Base-by-base conservation (phyloP, 2,329 filamentous ascomycete genomes). In the Aplosporella prunicola region DNA sequence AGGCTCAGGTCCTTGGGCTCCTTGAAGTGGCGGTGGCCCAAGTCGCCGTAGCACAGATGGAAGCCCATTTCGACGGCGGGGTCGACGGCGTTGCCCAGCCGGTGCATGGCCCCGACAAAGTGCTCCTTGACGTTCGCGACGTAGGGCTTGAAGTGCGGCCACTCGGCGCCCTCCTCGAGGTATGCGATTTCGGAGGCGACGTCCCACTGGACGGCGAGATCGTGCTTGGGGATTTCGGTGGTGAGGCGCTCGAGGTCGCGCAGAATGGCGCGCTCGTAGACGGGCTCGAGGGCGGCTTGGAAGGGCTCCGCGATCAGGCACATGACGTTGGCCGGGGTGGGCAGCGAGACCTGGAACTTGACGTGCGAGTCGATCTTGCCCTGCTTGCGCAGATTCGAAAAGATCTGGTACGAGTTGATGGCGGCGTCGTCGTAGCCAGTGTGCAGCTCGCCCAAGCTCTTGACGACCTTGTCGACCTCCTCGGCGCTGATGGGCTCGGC, bases 11-110 rank as follows among this genome's bases (percentile, higher is more conserved):
- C 59, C 7, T 51, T 49, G 0, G 67, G 65, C 36, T 69, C 59
- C n/a, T 60, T 41, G 43, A 63, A 68, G 46, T 68, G 66, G 33
- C 50, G 47, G 46, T 68, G 64, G 1, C 52, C 47, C 4, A 62
- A 50, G 42, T 69, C 66, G 9, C 66, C 67, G 44, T 69, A 69
- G 49, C 67, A 70, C 14, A 69, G 52, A 46, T 69, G 66, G 20
- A 64, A 55, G 0, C 63, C 66, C 37, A 69, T 30, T 25, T 64
- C 55, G 1, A 68, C 59, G 42, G 57, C 53, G 5, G 47, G 20
- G 22, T 56, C 48, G 4, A 68, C 51, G 7, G 46, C 45, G 6
- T 46, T 43, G 5, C 53, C 50, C 38, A 64, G 43, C 2, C 52
- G 45, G 3, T 47, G 35, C 7, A 63, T 43, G 9, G 61, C 51